Evolutionary conservation across 306 rosid species (phyloP), one percentile per base, ranked within the genome.

Genomic region (Mucuna pruriens): DNA sequence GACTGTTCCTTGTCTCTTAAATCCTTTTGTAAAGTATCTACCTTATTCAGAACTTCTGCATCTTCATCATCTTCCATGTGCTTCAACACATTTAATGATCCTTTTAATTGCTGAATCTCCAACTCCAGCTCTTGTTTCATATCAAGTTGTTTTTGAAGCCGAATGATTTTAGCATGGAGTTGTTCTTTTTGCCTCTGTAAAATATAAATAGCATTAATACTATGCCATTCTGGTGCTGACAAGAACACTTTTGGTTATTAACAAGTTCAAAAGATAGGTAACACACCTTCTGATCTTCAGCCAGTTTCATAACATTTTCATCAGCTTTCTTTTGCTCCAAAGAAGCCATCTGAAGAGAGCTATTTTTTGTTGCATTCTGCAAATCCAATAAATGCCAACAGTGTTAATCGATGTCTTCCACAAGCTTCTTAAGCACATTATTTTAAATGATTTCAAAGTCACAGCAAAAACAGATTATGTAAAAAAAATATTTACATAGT

Each of bases 61-160:
- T 94, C 98, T 65, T 91, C 96, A 64, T 89, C 97, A 79, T 90
- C 99, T 83, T 84, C 94, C 88, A 96, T 90, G 91, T 90, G 97
- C 84, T 83, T 90, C 93, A 94, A 86, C 42, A 96, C 97, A 87
- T 88, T 96, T 61, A 96, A 46, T 23, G 86, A 67, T 42, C 97
- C 99, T 90, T 85, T 88, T 34, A 94, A 85, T 60, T 88, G 91
- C 85, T 93, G 92, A 88, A 96, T 96, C 85, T 96, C 98, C 90
- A 96, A 80, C 79, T 92, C 99, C 75, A 96, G 85, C 55, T 90
- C 88, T 90, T 96, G 99, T 82, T 91, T 93, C 85, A 86, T 85
- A 82, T 96, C 99, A 45, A 96, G 82, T 85, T 92, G 87, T 84
- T 86, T 88, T 76, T 93, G 92, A 63, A 96, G 91, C 49, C 84